phyloP scores from a whole-genome alignment of 805 yeast genomes.

The Brettanomyces naardenensis region DNA sequence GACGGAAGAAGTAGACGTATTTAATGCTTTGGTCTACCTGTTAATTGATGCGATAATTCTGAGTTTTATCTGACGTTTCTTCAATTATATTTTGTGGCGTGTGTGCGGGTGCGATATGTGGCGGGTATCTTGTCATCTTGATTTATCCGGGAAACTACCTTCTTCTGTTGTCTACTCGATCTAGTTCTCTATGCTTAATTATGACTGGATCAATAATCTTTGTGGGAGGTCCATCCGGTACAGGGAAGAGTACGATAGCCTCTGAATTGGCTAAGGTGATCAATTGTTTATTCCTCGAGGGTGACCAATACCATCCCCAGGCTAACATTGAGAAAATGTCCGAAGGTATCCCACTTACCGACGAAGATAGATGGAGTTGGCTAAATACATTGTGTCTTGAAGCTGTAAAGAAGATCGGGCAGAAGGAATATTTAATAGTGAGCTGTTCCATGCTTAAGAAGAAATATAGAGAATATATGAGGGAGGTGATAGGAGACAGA shows the following conservation, averaged over 20 bases:
- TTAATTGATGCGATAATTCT: too few relatives aligned
- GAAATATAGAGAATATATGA: constrained; percentile 59
- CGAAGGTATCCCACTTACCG: constrained; percentile 69
- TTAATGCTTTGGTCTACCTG: too few relatives aligned
- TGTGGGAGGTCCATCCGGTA: constrained; percentile 94
- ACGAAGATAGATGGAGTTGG: constrained; percentile 94
- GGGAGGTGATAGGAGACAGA: constrained; percentile 22
- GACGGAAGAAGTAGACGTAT: too few relatives aligned
- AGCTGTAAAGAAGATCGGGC: constrained; percentile 32
- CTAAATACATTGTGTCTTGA: constrained; percentile 39
- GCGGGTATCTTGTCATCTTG: too few relatives aligned
- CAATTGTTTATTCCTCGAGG: constrained; percentile 64
- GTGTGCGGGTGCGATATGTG: too few relatives aligned
- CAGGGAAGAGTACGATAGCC: constrained; percentile 86
- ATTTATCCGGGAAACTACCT: too few relatives aligned
- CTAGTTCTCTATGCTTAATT: too few relatives aligned
- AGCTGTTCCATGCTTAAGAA: constrained; percentile 83
- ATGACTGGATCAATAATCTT: too few relatives aligned
- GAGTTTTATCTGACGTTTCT: too few relatives aligned
- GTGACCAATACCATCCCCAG: constrained; percentile 71
- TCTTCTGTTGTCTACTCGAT: too few relatives aligned
- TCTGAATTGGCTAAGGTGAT: constrained; percentile 36
- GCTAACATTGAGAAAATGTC: constrained; percentile 78
- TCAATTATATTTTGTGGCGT: too few relatives aligned
- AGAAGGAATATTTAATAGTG: constrained; percentile 37